These are phyloP conservation scores for Lasiosphaeriaceae sp. DNA, from an alignment of 495 filamentous ascomycete genomes.

Conservation along the genomic window DNA sequence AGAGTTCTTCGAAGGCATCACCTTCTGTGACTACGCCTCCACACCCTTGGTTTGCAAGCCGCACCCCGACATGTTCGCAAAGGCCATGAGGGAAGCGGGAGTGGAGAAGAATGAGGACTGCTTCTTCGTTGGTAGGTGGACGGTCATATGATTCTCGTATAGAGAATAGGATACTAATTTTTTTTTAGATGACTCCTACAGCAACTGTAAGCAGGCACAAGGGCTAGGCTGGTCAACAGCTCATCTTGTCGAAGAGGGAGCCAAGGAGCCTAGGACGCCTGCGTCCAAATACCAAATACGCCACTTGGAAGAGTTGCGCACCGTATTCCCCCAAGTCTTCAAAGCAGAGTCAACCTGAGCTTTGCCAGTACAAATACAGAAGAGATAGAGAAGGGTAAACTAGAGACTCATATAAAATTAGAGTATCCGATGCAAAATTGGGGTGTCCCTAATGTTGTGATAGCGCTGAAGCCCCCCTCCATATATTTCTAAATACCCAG, in stretches of 20 bases:
- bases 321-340: slow-evolving; percentile 75
- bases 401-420: too few relatives aligned
- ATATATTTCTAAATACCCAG: too few relatives aligned
- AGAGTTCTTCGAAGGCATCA: slow-evolving; percentile 88
- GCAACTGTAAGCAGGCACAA: slow-evolving; percentile 68
- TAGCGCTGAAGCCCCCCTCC: too few relatives aligned
- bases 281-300: slow-evolving; percentile 67
- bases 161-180: slow-evolving; percentile 10
- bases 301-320: slow-evolving; percentile 66
- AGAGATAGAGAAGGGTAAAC: too few relatives aligned
- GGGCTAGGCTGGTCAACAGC: slow-evolving; percentile 74
- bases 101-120: slow-evolving; percentile 57
- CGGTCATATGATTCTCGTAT: not conserved
- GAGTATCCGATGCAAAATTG: too few relatives aligned
- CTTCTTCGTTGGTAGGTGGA: slow-evolving; percentile 78
- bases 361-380: too few relatives aligned
- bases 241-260: slow-evolving; percentile 74
- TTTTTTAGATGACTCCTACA: slow-evolving; percentile 68
- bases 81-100: slow-evolving; percentile 67
- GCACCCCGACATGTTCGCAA: slow-evolving; percentile 73
- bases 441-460: too few relatives aligned
- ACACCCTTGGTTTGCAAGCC: slow-evolving; percentile 80
- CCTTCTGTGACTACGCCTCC: slow-evolving; percentile 80
- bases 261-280: slow-evolving; percentile 52
- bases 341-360: slow-evolving; percentile 30